A percentile compares a stretch with the other conserved stretches of the same genome.
These are phyloP conservation scores for Mollisiaceae sp. DNA, from an alignment of 2,329 filamentous ascomycete genomes.

Conservation along the genomic window DNA sequence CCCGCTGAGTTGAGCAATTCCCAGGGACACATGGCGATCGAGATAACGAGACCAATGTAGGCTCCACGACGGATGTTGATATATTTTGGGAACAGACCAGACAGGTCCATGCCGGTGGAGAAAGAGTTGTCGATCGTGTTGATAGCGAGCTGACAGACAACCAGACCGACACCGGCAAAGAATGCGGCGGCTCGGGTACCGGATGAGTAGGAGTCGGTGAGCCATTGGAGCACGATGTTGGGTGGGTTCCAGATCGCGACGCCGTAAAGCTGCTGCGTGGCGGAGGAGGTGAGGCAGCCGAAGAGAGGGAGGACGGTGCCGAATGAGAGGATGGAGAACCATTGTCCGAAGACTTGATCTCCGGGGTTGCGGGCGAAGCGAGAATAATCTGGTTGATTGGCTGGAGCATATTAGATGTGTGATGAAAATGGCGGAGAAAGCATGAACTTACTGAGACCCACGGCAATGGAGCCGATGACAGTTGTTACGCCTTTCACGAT, in stretches of 20 bases:
- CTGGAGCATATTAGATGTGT: slow-evolving; percentile 1
- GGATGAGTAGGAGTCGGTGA: slow-evolving; percentile 44
- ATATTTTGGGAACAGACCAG: slow-evolving; percentile 56
- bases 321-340: slow-evolving; percentile 46
- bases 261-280: slow-evolving; percentile 57
- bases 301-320: slow-evolving; percentile 47
- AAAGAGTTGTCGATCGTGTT: slow-evolving; percentile 54
- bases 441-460: slow-evolving; percentile 43
- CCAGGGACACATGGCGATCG: slow-evolving; percentile 56
- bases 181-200: slow-evolving; percentile 52
- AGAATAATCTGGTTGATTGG: slow-evolving; percentile 51
- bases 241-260: slow-evolving; percentile 53
- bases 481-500: slow-evolving; percentile 48
- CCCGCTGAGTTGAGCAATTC: slow-evolving; percentile 51
- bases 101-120: slow-evolving; percentile 59
- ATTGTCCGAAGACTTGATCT: slow-evolving; percentile 49
- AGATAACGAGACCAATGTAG: slow-evolving; percentile 52
- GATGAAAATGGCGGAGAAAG: neutral
- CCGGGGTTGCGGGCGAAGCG: slow-evolving; percentile 48
- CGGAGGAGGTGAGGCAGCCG: slow-evolving; percentile 56
- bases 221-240: slow-evolving; percentile 50
- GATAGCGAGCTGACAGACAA: slow-evolving; percentile 52
- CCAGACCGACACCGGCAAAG: slow-evolving; percentile 51
- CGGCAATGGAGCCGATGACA: slow-evolving; percentile 50
- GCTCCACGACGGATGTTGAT: slow-evolving; percentile 62